Evolutionary conservation across 192 early-diverging fungal genomes (phyloP).

Genomic region (Gonapodya prolifera): DNA sequence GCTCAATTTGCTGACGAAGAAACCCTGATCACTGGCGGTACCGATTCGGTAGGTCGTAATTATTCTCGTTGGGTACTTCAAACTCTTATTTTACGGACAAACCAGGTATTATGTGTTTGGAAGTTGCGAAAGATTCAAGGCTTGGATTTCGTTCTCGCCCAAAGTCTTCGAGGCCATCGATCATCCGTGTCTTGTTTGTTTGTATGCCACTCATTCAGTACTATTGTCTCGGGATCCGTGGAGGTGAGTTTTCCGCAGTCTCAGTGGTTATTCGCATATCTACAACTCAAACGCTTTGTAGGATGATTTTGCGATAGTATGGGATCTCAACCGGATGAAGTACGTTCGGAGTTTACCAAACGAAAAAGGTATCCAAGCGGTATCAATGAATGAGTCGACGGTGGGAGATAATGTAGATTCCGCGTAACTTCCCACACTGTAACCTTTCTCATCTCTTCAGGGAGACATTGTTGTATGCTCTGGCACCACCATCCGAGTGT

Average conservation of each 20-base stretch:
- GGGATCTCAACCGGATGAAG: conserved; percentile 50
- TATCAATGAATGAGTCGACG: conserved; percentile 45
- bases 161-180: conserved; percentile 44
- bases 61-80: neutral
- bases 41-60: conserved; percentile 24
- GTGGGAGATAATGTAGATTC: conserved; percentile 14
- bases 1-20: conserved; percentile 44
- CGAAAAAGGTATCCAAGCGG: conserved; percentile 31
- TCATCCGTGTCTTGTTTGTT: conserved; percentile 31
- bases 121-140: conserved; percentile 25
- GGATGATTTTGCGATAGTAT: conserved; percentile 47
- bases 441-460: conserved; percentile 11
- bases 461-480: conserved; percentile 54
- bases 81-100: conserved; percentile 3
- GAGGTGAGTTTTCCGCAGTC: conserved; percentile 12
- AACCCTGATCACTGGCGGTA: conserved; percentile 45
- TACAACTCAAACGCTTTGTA: conserved; percentile 11
- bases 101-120: conserved; percentile 49
- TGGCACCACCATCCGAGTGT: conserved; percentile 36
- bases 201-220: conserved; percentile 40
- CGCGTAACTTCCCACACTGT: neutral
- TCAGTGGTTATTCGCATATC: neutral
- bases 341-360: conserved; percentile 45
- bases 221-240: conserved; percentile 42
- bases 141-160: conserved; percentile 31